Percentiles rank a stretch among this genome's conserved stretches.
Conservation (phyloP, 148 eudicot species). For the Simmondsia chinensis region DNA sequence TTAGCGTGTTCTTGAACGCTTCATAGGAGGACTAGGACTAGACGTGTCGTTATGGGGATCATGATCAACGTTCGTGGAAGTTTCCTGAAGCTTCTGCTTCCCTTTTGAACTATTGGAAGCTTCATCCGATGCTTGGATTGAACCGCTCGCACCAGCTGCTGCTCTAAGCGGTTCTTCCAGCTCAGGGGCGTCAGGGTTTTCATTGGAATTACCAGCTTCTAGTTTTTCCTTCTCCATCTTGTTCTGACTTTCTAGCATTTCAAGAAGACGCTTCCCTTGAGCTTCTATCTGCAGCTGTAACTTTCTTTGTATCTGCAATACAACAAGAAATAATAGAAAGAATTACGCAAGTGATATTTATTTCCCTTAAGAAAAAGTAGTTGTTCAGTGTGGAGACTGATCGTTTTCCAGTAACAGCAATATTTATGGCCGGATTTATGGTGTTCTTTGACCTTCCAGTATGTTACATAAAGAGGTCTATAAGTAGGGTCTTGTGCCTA, state of each 20-base stretch:
- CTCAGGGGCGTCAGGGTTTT: constrained; percentile 13
- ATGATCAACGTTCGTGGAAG: not conserved
- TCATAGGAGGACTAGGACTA: constrained; percentile 23
- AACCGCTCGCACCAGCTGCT: not conserved
- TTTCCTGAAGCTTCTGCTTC: constrained; percentile 11
- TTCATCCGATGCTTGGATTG: constrained; percentile 7
- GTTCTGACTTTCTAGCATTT: constrained; percentile 44
- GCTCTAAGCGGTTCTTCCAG: constrained; percentile 9
- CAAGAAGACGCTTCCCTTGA: constrained; percentile 34
- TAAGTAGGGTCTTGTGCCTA: no score
- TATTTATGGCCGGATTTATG: no score
- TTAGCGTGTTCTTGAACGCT: constrained; percentile 31
- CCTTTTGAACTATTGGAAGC: constrained; percentile 4
- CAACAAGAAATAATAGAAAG: not conserved
- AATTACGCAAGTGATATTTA: not conserved
- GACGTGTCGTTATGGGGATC: constrained; percentile 4
- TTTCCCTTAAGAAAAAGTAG: not conserved
- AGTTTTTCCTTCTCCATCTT: constrained; percentile 22
- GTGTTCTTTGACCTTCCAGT: no score
- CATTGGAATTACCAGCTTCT: constrained; percentile 10
- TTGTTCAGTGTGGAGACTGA: constrained; percentile 2
- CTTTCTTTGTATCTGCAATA: constrained; percentile 31
- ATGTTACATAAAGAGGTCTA: no score
- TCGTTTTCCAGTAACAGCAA: no score
- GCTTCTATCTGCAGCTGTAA: constrained; percentile 45